phyloP scores from a whole-genome alignment of 2,329 filamentous ascomycete genomes.

The Trichophyton rubrum region DNA sequence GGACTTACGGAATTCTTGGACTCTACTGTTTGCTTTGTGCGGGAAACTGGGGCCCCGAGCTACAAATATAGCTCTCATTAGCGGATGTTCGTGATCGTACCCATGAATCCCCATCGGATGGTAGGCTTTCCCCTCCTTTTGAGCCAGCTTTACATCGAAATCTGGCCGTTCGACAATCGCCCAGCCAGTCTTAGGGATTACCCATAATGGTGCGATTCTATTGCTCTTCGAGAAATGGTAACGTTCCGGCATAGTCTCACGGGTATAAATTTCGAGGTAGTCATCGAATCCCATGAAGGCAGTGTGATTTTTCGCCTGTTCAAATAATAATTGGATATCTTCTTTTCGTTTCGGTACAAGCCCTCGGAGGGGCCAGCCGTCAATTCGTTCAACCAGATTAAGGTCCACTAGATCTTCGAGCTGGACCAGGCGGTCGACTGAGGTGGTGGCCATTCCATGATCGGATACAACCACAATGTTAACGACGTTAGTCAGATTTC shows the following conservation, averaged over 20 bases:
- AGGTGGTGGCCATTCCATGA: conserved; percentile 95
- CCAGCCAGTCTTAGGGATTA: conserved; percentile 86
- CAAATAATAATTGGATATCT: conserved; percentile 57
- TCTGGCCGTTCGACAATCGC: conserved; percentile 72
- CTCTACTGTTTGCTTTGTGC: conserved; percentile 64
- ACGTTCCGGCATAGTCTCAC: conserved; percentile 74
- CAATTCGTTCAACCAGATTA: conserved; percentile 63
- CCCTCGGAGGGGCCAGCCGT: conserved; percentile 90
- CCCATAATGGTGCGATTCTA: conserved; percentile 89
- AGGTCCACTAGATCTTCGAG: conserved; percentile 79
- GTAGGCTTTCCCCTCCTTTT: conserved; percentile 54
- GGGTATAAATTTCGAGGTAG: conserved; percentile 74
- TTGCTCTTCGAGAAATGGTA: conserved; percentile 85
- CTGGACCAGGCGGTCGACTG: conserved; percentile 66
- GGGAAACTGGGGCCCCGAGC: conserved; percentile 87
- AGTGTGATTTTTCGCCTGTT: conserved; percentile 38
- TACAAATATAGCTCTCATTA: conserved; percentile 94
- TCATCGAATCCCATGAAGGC: conserved; percentile 37
- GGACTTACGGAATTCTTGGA: conserved; percentile 69
- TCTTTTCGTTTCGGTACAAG: conserved; percentile 61
- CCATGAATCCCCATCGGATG: conserved; percentile 78
- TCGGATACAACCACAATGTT: conserved; percentile 96
- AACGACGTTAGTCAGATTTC: conserved; percentile 79
- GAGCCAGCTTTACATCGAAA: conserved; percentile 58
- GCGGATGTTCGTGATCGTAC: conserved; percentile 84